Percentiles rank a stretch among this genome's conserved stretches.
These are phyloP conservation scores for Craterostigma plantagineum DNA, from an alignment of 257 asterid species.

Conservation along the genomic window DNA sequence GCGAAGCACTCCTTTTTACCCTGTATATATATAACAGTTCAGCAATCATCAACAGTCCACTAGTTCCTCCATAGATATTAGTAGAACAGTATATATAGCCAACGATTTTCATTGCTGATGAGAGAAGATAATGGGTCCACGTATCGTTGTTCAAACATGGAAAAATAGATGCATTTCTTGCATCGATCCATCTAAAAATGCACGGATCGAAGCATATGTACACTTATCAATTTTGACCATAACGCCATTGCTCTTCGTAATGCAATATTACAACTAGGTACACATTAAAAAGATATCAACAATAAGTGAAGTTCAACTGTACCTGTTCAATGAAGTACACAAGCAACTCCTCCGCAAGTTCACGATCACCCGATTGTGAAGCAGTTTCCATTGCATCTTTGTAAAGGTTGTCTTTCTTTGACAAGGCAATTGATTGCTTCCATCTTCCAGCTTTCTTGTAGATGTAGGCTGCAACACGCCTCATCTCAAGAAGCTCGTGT, in stretches of 20 bases:
- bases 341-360: constrained; percentile 98
- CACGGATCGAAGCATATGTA: too few species aligned
- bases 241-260: too few species aligned
- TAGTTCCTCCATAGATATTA: background rate
- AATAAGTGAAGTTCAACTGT: too few species aligned
- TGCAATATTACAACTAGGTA: background rate
- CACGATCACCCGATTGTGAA: constrained; percentile 98
- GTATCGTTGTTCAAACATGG: too few species aligned
- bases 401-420: constrained; percentile 91
- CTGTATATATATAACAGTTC: constrained; percentile 22
- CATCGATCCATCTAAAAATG: too few species aligned
- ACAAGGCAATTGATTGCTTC: constrained; percentile 91
- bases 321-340: constrained; percentile 95
- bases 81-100: too few species aligned
- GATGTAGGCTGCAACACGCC: constrained; percentile 98
- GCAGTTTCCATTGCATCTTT: constrained; percentile 99
- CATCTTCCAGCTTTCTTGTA: constrained; percentile 99
- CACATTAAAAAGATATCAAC: background rate
- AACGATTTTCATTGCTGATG: too few species aligned
- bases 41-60: constrained; percentile 4
- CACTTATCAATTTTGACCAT: too few species aligned
- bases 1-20: constrained; percentile 99
- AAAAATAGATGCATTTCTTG: too few species aligned
- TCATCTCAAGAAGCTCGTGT: constrained; percentile 98
- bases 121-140: background rate